Evolutionary conservation across 1,284 basidiomycete genomes (phyloP), one percentile per base, ranked within the genome.

Genomic region (Melanopsichium pennsylvanicum): DNA sequence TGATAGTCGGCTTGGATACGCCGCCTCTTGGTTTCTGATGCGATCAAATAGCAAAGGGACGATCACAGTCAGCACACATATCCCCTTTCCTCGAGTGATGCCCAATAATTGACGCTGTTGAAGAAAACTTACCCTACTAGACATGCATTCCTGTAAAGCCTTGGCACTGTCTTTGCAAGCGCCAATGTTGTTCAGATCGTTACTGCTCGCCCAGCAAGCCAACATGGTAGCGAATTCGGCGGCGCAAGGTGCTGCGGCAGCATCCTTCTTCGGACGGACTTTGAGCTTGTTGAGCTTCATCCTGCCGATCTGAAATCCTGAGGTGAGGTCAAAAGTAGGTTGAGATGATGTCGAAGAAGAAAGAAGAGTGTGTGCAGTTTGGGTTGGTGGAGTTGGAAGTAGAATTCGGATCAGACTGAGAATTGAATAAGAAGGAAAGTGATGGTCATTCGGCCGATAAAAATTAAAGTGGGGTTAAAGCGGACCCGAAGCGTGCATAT

Each of bases 131-230:
- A 93, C 92, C 79, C 88, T 86, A 35, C 87, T 90, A 68, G 88
- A 84, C 93, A 97, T 95, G 84, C 93, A 97, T 27, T 87, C 85
- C 75, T 90, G 90, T 56, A 96, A 82, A 19, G 84, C 82, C 68
- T 88, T 84, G 0, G 92, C 89, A 15, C 86, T 83, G 13, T 86
- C 84, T 55, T 86, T 85, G 81, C 93, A 97, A 2, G 84, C 84
- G 11, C 75, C 72, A 10, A 84, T 83, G 19, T 87, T 88, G 71
- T 86, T 85, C 26, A 90, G 67, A 81, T 96, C 92, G 26, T 85
- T 84, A 3, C 87, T 86, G 15, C 89, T 88, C n/a, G 93, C 91
- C 91, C 92, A 95, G 83, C 93, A 97, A 39, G 88, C 88, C 32
- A 97, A 86, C 88, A 97, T 90, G 45, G 87, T 83, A 11, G 88